Base-by-base conservation (phyloP, 345 rosid species). In the Rhodamnia argentea region DNA sequence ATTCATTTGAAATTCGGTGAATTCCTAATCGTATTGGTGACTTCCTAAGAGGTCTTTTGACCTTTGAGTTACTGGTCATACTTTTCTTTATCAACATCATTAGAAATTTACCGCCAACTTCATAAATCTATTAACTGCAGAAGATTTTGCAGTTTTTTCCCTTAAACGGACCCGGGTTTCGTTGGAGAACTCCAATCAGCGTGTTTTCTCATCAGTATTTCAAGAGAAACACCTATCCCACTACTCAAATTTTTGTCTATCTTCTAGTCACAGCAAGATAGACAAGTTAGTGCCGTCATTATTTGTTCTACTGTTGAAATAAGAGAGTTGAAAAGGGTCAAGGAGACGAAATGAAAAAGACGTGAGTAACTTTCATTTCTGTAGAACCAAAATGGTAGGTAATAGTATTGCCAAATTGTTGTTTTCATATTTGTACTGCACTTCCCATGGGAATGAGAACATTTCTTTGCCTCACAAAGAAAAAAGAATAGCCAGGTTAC, bases 151-250 rank as follows among this genome's bases (percentile, higher is more conserved):
- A n/a, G 32, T 59, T 13, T 59, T 56, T n/a, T 59, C 15, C 32
- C 18, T 58, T 2, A 58, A 12, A 4, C 13, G 0, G 13, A n/a
- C 14, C 1, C 0, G 0, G 16, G 16, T 5, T 5, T 59, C 7
- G 1, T 59, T 0, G 5, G 16, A 58, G 29, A 58, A 26, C 15
- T 59, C 64, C 16, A 26, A 59, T 59, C 2, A 26, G 1, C 32
- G 0, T 26, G 4, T 59, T 18, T n/a, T 59, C 70, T 59, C 2
- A 13, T 59, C 32, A 18, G 13, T 13, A 59, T 1, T 59, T n/a
- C 32, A 57, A n/a, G 70, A n/a, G 32, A 59, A 59, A 59, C 8
- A 14, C 64, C 16, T 12, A n/a, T 2, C 2, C 29, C 13, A 59
- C 32, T 47, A 8, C 51, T 8, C 62, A 5, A 1, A 58, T 58